These are phyloP conservation scores for Chaetomium sp. DNA, from an alignment of 2,329 filamentous ascomycete species.

Conservation along the genomic window DNA sequence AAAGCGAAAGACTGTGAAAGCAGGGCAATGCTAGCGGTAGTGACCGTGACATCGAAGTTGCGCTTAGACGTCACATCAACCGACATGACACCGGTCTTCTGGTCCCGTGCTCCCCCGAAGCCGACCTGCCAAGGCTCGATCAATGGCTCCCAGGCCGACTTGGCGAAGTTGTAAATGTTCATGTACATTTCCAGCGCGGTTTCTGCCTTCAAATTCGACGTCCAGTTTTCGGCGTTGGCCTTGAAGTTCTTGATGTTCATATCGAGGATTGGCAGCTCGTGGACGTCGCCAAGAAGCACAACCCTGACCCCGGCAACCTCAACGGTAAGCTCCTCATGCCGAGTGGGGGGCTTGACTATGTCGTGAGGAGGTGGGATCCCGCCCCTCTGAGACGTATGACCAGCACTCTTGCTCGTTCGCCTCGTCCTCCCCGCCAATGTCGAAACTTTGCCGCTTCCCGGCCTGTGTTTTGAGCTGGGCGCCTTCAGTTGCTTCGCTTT, in stretches of 20 bases:
- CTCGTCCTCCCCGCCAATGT: constrained; percentile 47
- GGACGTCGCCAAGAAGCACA: constrained; percentile 91
- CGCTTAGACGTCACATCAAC: constrained; percentile 88
- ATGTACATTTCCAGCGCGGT: constrained; percentile 90
- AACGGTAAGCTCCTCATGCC: constrained; percentile 78
- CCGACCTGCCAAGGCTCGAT: constrained; percentile 97
- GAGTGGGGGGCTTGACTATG: constrained; percentile 39
- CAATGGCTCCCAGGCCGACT: constrained; percentile 96
- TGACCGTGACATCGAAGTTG: constrained; percentile 87
- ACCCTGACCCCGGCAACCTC: constrained; percentile 86
- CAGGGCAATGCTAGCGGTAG: constrained; percentile 89
- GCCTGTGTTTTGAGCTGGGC: constrained; percentile 55
- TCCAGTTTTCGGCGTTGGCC: constrained; percentile 87
- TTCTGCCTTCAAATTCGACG: constrained; percentile 80
- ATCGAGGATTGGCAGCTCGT: constrained; percentile 93
- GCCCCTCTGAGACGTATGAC: constrained; percentile 17
- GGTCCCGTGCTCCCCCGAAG: constrained; percentile 80
- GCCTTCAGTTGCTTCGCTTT: constrained; percentile 58
- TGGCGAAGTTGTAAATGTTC: constrained; percentile 98
- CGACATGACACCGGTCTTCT: constrained; percentile 72
- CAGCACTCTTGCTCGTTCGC: constrained; percentile 32
- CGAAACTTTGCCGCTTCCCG: constrained; percentile 58
- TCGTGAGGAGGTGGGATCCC: constrained; percentile 38
- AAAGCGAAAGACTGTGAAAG: constrained; percentile 93
- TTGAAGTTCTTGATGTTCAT: constrained; percentile 90